Percentiles rank a stretch among this genome's conserved stretches.
These are phyloP conservation scores for Seiridium cupressi DNA, from an alignment of 2,329 filamentous ascomycete genomes.

Conservation along the genomic window DNA sequence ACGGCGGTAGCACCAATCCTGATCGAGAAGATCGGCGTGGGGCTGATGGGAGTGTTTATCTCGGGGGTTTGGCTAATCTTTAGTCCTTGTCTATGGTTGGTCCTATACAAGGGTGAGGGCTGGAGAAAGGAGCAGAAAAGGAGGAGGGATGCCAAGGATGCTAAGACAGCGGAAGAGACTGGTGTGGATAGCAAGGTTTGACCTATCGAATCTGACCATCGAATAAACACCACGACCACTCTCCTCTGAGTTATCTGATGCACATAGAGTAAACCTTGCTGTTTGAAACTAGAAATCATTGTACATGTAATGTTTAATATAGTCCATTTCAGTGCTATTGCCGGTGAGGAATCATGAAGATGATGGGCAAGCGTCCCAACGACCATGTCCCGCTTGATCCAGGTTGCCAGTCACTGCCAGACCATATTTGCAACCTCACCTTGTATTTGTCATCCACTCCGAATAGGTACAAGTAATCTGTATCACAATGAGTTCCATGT, in stretches of 20 bases:
- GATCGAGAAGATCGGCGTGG: constrained; percentile 12
- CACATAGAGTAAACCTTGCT: no score
- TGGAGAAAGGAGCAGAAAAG: constrained; percentile 18
- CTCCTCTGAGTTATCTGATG: no score
- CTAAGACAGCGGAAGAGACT: not conserved
- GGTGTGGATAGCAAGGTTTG: not conserved
- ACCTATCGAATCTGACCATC: no score
- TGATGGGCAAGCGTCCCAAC: constrained; percentile 14
- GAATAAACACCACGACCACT: no score
- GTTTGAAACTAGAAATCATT: no score
- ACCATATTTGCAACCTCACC: constrained; percentile 17
- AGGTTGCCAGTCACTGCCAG: constrained; percentile 17
- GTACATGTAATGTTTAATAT: no score
- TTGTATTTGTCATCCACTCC: constrained; percentile 10
- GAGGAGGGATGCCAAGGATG: not conserved
- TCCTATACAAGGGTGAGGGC: constrained; percentile 18
- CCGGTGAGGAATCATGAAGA: no score
- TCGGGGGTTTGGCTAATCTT: constrained; percentile 18
- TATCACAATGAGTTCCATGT: not conserved
- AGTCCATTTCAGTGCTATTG: no score
- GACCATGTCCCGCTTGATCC: constrained; percentile 13
- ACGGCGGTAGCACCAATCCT: constrained; percentile 21
- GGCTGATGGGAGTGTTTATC: constrained; percentile 14
- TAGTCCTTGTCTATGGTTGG: constrained; percentile 22
- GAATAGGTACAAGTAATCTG: constrained; percentile 17